Conservation (phyloP, 2,329 filamentous ascomycete species). For the Colletotrichum lindemuthianum region DNA sequence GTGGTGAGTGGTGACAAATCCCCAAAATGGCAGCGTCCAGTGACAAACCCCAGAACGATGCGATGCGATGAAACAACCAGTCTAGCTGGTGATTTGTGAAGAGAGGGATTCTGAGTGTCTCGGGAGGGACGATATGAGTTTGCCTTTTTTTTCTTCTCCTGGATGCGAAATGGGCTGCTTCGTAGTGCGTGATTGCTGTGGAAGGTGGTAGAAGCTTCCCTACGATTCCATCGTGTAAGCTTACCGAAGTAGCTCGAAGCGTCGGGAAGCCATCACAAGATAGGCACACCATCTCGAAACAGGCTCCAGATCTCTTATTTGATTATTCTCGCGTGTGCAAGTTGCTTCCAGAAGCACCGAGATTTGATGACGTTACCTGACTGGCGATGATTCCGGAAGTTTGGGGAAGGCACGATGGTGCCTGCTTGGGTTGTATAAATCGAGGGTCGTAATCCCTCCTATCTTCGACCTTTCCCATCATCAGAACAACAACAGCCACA, state of each 20-base stretch:
- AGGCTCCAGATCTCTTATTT: neutral
- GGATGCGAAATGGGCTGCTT: neutral
- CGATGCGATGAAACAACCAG: too few relatives aligned
- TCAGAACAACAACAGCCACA: slow-evolving; percentile 43
- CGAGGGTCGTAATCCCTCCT: slow-evolving; percentile 34
- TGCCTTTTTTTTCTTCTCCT: too few relatives aligned
- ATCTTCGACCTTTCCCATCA: slow-evolving; percentile 27
- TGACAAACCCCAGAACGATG: too few relatives aligned
- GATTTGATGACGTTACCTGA: slow-evolving; percentile 12
- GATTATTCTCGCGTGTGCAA: neutral
- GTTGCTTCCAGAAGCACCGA: slow-evolving; percentile 32
- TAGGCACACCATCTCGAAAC: slow-evolving; percentile 2
- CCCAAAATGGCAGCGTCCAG: too few relatives aligned
- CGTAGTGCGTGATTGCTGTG: slow-evolving; percentile 6
- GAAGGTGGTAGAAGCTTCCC: slow-evolving; percentile 45
- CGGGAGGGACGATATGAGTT: too few relatives aligned
- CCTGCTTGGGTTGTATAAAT: slow-evolving; percentile 44
- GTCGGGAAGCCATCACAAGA: slow-evolving; percentile 25
- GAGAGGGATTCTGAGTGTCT: too few relatives aligned
- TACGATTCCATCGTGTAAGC: slow-evolving; percentile 29
- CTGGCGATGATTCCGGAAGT: slow-evolving; percentile 40
- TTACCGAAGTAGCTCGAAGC: slow-evolving; percentile 36
- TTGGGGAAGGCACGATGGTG: slow-evolving; percentile 38
- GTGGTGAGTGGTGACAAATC: too few relatives aligned
- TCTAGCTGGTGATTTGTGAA: too few relatives aligned